Percentiles rank a stretch among this genome's conserved stretches.
Conservation (phyloP, 2,329 filamentous ascomycete genomes). For the Pseudogymnoascus sp. region DNA sequence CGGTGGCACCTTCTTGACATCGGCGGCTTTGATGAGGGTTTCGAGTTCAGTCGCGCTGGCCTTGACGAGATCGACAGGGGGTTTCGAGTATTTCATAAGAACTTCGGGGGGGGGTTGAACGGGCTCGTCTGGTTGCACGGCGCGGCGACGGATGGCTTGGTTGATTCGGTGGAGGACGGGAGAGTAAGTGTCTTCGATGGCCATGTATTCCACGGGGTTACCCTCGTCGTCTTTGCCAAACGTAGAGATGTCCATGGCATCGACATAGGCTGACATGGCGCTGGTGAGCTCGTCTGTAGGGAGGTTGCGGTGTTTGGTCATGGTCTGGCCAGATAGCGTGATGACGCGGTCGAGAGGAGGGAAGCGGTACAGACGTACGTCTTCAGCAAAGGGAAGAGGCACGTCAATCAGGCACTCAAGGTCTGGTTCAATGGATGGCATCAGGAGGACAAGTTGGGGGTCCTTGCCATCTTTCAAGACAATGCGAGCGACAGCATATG, state of each 20-base stretch:
- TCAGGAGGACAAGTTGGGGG: constrained; percentile 68
- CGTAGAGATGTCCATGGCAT: constrained; percentile 77
- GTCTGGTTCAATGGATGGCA: constrained; percentile 68
- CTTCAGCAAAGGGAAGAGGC: constrained; percentile 86
- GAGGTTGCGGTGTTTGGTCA: constrained; percentile 76
- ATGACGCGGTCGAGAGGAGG: constrained; percentile 81
- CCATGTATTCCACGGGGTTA: constrained; percentile 57
- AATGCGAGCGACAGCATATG: constrained; percentile 77
- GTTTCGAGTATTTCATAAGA: constrained; percentile 64
- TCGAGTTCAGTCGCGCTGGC: constrained; percentile 50
- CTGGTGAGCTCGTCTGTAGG: constrained; percentile 64
- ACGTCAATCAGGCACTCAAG: constrained; percentile 84
- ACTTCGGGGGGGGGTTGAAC: constrained; percentile 54
- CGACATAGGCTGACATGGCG: constrained; percentile 86
- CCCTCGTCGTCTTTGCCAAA: constrained; percentile 68
- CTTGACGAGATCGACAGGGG: constrained; percentile 57
- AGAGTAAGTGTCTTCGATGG: constrained; percentile 74
- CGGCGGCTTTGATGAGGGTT: constrained; percentile 57
- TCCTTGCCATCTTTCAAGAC: constrained; percentile 77
- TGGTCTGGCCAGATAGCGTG: constrained; percentile 72
- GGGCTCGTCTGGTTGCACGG: constrained; percentile 60
- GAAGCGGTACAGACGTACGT: constrained; percentile 83
- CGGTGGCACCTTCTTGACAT: constrained; percentile 82
- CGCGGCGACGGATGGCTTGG: constrained; percentile 74
- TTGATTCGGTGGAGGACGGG: constrained; percentile 83